Base-by-base conservation (phyloP, 495 filamentous ascomycete species). In the Talaromyces thailandensis region DNA sequence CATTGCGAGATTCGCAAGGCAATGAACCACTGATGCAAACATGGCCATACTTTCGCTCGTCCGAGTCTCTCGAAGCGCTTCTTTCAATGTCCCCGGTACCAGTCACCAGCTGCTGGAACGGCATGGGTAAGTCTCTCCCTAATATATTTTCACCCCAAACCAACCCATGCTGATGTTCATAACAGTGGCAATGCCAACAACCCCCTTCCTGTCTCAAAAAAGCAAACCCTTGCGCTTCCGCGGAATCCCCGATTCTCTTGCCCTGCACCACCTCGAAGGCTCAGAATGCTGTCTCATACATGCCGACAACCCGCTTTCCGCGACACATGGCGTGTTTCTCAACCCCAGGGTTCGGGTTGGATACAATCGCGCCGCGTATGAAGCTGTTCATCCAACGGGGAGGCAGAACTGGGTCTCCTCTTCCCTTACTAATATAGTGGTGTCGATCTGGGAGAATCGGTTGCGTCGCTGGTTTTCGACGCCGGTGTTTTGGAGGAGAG, bases 281-380 rank as follows among this genome's bases (percentile, higher is more conserved):
- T 89, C 85, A 5, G 91, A 95, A 70, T 93, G 90, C 73, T 95
- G 91, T 70, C 80, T 93, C 12, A 88, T 93, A 26, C 91, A 93
- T 67, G 83, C 82, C 3, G 91, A 93, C 66, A 93, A 92, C 66
- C 76, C 74, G 0, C 62, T 82, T 14, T 76, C 79, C 2, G 58
- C 63, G 1, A 67, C 74, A 26, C 76, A 81, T 45, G 90, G 90
- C 11, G 84, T 92, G 3, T 95, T 81, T 70, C 67, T 95, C 32
- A 94, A 95, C 69, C 90, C 91, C 4, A 78, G 83, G 26, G 89
- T 94, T 7, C 82, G 90, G 1, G 91, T 95, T 3, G 88, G 82
- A 6, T 93, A 92, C 67, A 85, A 76, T 32, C 68, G 72, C 1
- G 67, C 72, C 3, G 84, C 86, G 1, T 90, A 91, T 66, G 72